Percentiles rank a stretch among this genome's conserved stretches.
Conservation (phyloP, 2,329 filamentous ascomycete genomes). For the Penicillium sp. region DNA sequence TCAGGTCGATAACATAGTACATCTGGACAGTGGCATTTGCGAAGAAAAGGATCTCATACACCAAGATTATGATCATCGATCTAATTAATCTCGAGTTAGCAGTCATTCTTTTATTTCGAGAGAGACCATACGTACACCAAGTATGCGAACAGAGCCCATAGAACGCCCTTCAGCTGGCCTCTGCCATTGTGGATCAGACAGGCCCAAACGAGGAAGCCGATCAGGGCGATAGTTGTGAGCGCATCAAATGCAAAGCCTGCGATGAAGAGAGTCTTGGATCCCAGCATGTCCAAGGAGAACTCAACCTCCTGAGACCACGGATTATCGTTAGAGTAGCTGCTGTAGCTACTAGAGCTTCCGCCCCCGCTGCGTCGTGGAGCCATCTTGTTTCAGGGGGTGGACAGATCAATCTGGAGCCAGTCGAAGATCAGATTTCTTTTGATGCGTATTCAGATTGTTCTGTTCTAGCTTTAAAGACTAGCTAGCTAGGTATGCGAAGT, state of each 20-base stretch:
- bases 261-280: conserved; percentile 12
- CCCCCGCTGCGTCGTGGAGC: conserved; percentile 23
- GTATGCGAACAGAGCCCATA: conserved; percentile 23
- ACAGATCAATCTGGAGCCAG: not conserved
- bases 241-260: conserved; percentile 27
- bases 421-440: not conserved
- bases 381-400: conserved; percentile 17
- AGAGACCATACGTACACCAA: conserved; percentile 1
- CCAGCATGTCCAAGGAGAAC: conserved; percentile 3
- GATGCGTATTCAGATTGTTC: not conserved
- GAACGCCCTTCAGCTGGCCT: conserved; percentile 24
- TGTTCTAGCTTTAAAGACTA: conserved; percentile 1
- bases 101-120: not conserved
- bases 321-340: conserved; percentile 5
- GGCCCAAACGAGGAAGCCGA: conserved; percentile 28
- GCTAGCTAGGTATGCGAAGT: not conserved
- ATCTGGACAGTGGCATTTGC: conserved; percentile 24
- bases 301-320: conserved; percentile 14
- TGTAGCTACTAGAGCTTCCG: conserved; percentile 7
- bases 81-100: conserved; percentile 16
- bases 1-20: conserved; percentile 31
- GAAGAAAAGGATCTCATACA: conserved; percentile 24
- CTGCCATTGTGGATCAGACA: conserved; percentile 26
- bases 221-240: conserved; percentile 25
- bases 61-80: conserved; percentile 14